Evolutionary conservation across 345 rosid species (phyloP), one percentile per base, ranked within the genome.

Genomic region (Eucalyptus curtisii): DNA sequence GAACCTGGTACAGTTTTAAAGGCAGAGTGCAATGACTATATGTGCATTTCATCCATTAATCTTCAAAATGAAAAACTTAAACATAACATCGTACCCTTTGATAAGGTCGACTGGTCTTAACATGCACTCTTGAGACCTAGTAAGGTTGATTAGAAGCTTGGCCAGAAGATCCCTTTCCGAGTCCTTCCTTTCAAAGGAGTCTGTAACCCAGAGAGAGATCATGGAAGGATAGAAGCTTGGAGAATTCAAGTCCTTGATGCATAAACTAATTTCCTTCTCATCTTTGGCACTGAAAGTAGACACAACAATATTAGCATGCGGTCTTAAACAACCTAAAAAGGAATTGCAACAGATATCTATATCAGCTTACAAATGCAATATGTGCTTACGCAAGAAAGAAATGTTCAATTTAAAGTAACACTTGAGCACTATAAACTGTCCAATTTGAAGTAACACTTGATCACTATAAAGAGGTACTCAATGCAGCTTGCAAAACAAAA

Each of bases 141-240:
- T 79, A 20, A 97, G 97, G 90, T 87, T 94, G 84, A 95, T 93
- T 50, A 97, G 98, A 79, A 98, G 99, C 94, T 94, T 89, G 20
- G 98, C 94, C 92, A 98, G 93, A 49, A 97, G 93, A 91, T 96
- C 97, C 86, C 99, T 93, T 89, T 98, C 99, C 90, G 90, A 88
- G 91, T 95, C 98, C 92, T 97, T 96, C 92, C 99, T 94, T 94
- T 98, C 99, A 86, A 98, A 98, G 20, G 99, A 98, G 94, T 98
- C 99, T 7, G 92, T 93, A 7, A 98, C 96, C 99, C 99, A 98
- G 13, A 95, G 93, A 86, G 98, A 95, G 91, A 98, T 91, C 99
- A 97, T 94, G 81, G 96, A 89, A 25, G 99, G 96, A 90, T 97
- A 96, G 90, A 94, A 98, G 90, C 94, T 91, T 27, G 95, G 94